Evolutionary conservation across 139 green algal genomes (phyloP), one percentile per base, ranked within the genome.

Genomic region (Haematococcus lacustris): DNA sequence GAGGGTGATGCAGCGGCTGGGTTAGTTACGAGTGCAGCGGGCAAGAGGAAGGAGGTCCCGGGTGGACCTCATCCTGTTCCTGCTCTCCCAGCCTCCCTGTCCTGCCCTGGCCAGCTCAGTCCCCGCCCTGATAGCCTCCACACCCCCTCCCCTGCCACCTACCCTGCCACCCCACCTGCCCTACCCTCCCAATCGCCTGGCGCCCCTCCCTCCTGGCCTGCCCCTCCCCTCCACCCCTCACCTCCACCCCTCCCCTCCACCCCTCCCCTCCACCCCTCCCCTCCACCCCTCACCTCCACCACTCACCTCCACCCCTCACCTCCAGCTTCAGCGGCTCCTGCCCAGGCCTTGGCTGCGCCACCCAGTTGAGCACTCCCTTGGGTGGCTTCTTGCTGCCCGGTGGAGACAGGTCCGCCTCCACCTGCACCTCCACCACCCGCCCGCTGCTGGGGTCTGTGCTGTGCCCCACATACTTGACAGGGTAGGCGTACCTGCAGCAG

Each of bases 331-430:
- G 73, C 2, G 91, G 90, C 40, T 91, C 79, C 70, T 82, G 30
- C 0, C 89, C 92, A 0, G 91, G 85, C 39, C 26, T 41, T 1
- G 92, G 87, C 83, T 96, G 81, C 4, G 77, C 87, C 33, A 98
- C 92, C 95, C 95, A 99, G 82, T 97, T 96, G 65, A 99, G 83
- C 41, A 98, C 91, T 7, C 95, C 95, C 87, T 97, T 98, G 50
- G 93, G 91, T 9, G 90, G 87, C 80, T 94, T 95, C 23, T 81
- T 80, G 66, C n/a, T n/a, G 66, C 69, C 63, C 2, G 33, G 67
- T 74, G 67, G 65, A 30, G 25, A 66, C 75, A 38, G 80, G 71
- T 89, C 87, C 41, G 85, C 82, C 30, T 82, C 80, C 3, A 80
- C 90, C 57, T 80, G 61, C 60, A 98, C 68, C 79, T 96, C 85